Base-by-base conservation (phyloP, 1,284 basidiomycete genomes). In the Microbotryum silenes-acaulis region DNA sequence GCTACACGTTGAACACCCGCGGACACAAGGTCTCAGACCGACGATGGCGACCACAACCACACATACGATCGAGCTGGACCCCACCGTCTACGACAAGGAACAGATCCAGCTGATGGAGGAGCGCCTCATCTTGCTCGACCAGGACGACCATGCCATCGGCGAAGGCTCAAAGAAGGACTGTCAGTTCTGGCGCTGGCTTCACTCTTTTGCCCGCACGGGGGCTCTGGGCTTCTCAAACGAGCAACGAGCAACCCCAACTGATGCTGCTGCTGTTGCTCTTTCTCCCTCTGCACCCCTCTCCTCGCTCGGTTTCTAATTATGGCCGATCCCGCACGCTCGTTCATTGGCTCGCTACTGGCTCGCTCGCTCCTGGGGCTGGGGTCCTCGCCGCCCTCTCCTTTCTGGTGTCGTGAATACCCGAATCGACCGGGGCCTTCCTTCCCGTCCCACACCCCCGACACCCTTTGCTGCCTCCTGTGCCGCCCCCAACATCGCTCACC, bases 121-220 rank as follows among this genome's bases (percentile, higher is more conserved):
- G 77, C 81, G 90, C 63, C 96, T 96, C 74, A 98, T 99, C 74
- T 82, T 98, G 50, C 88, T 97, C 42, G 89, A 93, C 73, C 86
- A 91, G 71, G 78, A 97, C 62, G 93, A 97, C 75, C 82, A 82
- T 57, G 84, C 87, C 3, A 87, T 93, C 63, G 93, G 93, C 51
- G 91, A 94, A 61, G 84, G 87, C 64, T 89, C 91, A 77, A 99
- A 99, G 81, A 98, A 98, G 79, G 92, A 89, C 53, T 98, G 94
- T 91, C 73, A 71, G 87, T 79, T 9, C 55, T 14, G 7, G 16
- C 27, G 42, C 10, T 21, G 56, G 14, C 27, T 50, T 47, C 20
- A 31, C 7, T 47, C 49, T 48, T 42, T 47, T 10, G 27, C 16
- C 14, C 14, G 37, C 14, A 18, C 37, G 47, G 27, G 42, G 31